Conservation (phyloP, 2,329 filamentous ascomycete species). For the Didymella glomerata region DNA sequence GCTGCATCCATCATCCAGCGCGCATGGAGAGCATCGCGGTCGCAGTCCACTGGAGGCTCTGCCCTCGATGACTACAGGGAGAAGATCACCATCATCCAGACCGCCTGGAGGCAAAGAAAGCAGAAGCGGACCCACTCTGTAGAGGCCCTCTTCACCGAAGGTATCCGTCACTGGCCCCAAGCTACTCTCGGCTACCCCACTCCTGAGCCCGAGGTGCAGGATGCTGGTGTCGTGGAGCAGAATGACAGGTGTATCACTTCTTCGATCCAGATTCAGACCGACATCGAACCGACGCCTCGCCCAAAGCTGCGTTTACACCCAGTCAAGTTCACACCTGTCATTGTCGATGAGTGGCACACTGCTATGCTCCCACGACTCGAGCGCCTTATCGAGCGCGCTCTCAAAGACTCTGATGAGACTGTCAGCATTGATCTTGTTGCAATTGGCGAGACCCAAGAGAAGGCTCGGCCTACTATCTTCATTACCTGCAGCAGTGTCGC, state of each 20-base stretch:
- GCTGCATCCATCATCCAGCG: constrained; percentile 49
- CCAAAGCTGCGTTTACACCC: constrained; percentile 52
- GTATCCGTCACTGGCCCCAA: constrained; percentile 47
- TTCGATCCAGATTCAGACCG: constrained; percentile 46
- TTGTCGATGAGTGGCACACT: constrained; percentile 75
- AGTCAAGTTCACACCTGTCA: constrained; percentile 66
- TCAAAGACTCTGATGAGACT: constrained; percentile 77
- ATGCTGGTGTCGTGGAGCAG: constrained; percentile 28
- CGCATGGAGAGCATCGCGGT: constrained; percentile 45
- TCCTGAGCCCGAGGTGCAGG: constrained; percentile 41
- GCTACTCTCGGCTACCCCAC: constrained; percentile 46
- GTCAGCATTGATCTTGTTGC: constrained; percentile 80
- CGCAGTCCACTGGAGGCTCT: constrained; percentile 30
- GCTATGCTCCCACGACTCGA: constrained; percentile 77
- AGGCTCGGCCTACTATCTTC: constrained; percentile 75
- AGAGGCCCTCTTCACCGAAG: constrained; percentile 42
- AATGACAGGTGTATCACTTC: constrained; percentile 39
- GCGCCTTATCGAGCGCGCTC: constrained; percentile 72
- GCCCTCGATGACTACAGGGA: constrained; percentile 50
- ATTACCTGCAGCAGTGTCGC: constrained; percentile 78
- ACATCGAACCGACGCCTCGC: constrained; percentile 36
- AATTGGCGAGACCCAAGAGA: constrained; percentile 72
- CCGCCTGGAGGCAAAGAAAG: constrained; percentile 49
- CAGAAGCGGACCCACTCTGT: constrained; percentile 42
- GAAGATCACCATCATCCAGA: constrained; percentile 51